Conservation (phyloP, 2,329 filamentous ascomycete species). For the Aquanectria penicillioides region DNA sequence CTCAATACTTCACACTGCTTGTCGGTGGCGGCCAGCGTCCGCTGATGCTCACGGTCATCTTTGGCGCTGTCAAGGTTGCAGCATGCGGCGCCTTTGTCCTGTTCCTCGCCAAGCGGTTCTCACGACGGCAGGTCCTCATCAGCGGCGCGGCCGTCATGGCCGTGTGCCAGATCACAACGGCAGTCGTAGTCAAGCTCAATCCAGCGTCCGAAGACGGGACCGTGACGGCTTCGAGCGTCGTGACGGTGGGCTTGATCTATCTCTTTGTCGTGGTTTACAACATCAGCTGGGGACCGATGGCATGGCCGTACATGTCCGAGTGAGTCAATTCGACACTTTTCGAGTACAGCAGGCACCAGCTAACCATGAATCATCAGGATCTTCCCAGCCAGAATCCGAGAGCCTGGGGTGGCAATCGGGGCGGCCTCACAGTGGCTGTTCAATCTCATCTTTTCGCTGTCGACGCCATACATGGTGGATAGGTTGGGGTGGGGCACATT, state of each 20-base stretch:
- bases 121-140: slow-evolving; percentile 45
- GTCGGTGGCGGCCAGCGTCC: slow-evolving; percentile 18
- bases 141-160: slow-evolving; percentile 56
- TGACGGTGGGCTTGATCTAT: slow-evolving; percentile 67
- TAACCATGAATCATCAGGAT: slow-evolving; percentile 58
- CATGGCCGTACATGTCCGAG: slow-evolving; percentile 71
- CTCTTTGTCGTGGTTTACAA: slow-evolving; percentile 72
- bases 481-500: slow-evolving; percentile 64
- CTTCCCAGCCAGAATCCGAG: slow-evolving; percentile 67
- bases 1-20: slow-evolving; percentile 23
- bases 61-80: slow-evolving; percentile 23
- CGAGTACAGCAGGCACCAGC: neutral
- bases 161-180: slow-evolving; percentile 55
- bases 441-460: slow-evolving; percentile 67
- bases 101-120: slow-evolving; percentile 20
- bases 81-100: slow-evolving; percentile 22
- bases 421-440: slow-evolving; percentile 74
- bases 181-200: slow-evolving; percentile 54
- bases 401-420: slow-evolving; percentile 69
- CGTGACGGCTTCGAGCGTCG: slow-evolving; percentile 55
- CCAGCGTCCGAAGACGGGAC: slow-evolving; percentile 40
- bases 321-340: slow-evolving; percentile 26
- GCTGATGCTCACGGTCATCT: slow-evolving; percentile 22
- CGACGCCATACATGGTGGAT: slow-evolving; percentile 60
- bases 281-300: slow-evolving; percentile 70